phyloP scores from a whole-genome alignment of 768 basidiomycete species.

The Boletus edulis region DNA sequence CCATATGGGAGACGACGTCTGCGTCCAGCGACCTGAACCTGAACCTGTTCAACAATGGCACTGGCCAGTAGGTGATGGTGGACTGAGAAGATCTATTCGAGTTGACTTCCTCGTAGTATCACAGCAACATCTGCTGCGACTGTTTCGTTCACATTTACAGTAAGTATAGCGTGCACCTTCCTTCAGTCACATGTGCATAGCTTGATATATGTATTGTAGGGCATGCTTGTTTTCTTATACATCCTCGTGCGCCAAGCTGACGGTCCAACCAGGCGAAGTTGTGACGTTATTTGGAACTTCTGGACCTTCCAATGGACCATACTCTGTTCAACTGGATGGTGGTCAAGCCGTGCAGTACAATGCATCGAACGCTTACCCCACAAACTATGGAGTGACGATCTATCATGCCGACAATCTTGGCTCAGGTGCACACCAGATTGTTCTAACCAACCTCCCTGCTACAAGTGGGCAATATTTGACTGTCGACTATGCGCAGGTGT shows the following conservation, averaged over 20 bases:
- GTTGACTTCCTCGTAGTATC: conserved; percentile 24
- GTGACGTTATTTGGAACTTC: conserved; percentile 46
- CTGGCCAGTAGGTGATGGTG: conserved; percentile 37
- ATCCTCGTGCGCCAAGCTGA: not conserved
- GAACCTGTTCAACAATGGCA: conserved; percentile 40
- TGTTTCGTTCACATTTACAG: conserved; percentile 39
- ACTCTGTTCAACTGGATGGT: conserved; percentile 36
- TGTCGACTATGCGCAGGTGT: conserved; percentile 34
- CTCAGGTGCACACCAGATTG: conserved; percentile 34
- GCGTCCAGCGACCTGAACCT: conserved; percentile 31
- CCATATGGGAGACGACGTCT: conserved; percentile 36
- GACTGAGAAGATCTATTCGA: not conserved
- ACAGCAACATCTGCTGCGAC: conserved; percentile 33
- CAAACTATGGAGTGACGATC: conserved; percentile 27
- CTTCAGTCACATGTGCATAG: not conserved
- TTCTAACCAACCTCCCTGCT: conserved; percentile 31
- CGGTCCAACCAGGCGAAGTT: conserved; percentile 35
- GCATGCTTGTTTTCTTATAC: conserved; percentile 8
- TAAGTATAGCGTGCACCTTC: conserved; percentile 17
- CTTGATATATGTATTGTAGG: conserved; percentile 9
- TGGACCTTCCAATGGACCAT: conserved; percentile 34
- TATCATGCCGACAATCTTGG: conserved; percentile 39
- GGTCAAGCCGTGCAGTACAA: conserved; percentile 18
- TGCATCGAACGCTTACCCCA: conserved; percentile 12
- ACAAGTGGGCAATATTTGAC: conserved; percentile 22